phyloP scores from a whole-genome alignment of 164 flowering plant species.

The Cinnamomum chago region DNA sequence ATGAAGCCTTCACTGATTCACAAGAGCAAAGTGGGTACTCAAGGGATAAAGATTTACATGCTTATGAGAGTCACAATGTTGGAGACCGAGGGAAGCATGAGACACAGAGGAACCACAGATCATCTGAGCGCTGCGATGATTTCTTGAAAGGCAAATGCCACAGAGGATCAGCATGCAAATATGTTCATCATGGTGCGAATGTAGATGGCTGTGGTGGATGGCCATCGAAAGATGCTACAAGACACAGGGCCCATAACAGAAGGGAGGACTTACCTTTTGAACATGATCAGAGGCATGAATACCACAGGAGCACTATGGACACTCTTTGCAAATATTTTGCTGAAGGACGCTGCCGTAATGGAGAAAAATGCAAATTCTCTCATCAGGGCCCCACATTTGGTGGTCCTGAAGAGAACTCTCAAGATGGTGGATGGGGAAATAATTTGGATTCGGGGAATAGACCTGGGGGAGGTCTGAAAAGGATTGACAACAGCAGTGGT shows the following conservation, averaged over 20 bases:
- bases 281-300: constrained; percentile 29
- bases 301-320: constrained; percentile 18
- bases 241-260: constrained; percentile 33
- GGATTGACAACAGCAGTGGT: constrained; percentile 4
- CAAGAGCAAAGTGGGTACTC: constrained; percentile 23
- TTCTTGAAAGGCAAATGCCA: constrained; percentile 43
- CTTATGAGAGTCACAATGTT: constrained; percentile 15
- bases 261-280: constrained; percentile 30
- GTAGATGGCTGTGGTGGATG: constrained; percentile 26
- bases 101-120: constrained; percentile 20
- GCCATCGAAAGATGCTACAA: constrained; percentile 11
- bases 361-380: constrained; percentile 61
- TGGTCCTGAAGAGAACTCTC: constrained; percentile 30
- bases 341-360: constrained; percentile 58
- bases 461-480: not conserved
- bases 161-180: constrained; percentile 54
- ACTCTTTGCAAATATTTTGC: constrained; percentile 62
- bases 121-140: constrained; percentile 29
- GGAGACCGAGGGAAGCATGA: constrained; percentile 25
- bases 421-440: constrained; percentile 21
- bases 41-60: constrained; percentile 13
- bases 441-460: not conserved
- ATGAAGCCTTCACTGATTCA: constrained; percentile 7
- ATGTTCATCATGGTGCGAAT: constrained; percentile 37
- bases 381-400: constrained; percentile 34